These are phyloP conservation scores for Aspergillus panamensis DNA, from an alignment of 495 filamentous ascomycete species.

Conservation along the genomic window DNA sequence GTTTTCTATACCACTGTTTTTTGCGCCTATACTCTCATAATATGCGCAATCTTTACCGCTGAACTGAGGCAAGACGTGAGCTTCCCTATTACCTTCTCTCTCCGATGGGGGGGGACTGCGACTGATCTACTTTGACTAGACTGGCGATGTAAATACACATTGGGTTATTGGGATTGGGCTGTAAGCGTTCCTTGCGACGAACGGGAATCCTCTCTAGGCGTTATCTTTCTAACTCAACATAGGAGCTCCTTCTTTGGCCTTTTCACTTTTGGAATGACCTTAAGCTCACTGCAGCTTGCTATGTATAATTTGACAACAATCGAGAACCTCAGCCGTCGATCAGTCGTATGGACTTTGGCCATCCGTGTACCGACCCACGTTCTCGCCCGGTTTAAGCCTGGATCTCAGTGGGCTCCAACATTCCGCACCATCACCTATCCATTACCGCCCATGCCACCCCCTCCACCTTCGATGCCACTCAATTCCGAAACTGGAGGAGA, in stretches of 20 bases:
- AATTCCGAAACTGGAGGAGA: conserved; percentile 4
- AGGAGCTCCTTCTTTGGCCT: conserved; percentile 67
- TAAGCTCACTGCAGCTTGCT: conserved; percentile 65
- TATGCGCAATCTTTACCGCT: conserved; percentile 53
- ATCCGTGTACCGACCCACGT: conserved; percentile 61
- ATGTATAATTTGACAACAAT: conserved; percentile 74
- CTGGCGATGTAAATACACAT: conserved; percentile 43
- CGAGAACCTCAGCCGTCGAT: conserved; percentile 63
- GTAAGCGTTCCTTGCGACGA: conserved; percentile 36
- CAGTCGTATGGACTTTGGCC: conserved; percentile 68
- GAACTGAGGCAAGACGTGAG: conserved; percentile 42
- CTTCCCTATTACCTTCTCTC: not conserved
- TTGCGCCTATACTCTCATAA: conserved; percentile 59
- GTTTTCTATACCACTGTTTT: conserved; percentile 65
- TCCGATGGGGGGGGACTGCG: conserved; percentile 12
- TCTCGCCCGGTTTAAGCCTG: conserved; percentile 34
- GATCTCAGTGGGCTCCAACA: conserved; percentile 39
- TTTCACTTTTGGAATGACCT: conserved; percentile 71
- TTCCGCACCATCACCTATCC: conserved; percentile 50
- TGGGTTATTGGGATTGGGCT: conserved; percentile 54
- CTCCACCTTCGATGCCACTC: conserved; percentile 4
- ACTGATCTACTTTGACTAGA: conserved; percentile 21
- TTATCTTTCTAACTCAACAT: conserved; percentile 5
- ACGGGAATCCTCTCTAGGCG: conserved; percentile 4
- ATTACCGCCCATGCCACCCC: conserved; percentile 16